Evolutionary conservation across 78 protist genomes (phyloP).

Genomic region (Chrysochromulina parva): DNA sequence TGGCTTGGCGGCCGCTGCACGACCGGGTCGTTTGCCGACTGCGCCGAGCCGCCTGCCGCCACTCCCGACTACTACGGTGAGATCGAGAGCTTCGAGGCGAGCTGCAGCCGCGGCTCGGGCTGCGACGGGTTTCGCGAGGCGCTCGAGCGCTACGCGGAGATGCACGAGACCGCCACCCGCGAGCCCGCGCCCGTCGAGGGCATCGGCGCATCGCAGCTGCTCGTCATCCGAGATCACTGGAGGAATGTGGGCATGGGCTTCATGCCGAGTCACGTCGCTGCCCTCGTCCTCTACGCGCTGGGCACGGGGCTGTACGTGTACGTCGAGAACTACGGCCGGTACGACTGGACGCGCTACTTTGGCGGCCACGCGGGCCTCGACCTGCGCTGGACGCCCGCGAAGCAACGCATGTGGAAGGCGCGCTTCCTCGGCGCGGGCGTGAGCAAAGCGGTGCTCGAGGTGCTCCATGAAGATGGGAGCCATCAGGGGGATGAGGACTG

Average conservation of each 20-base stretch:
- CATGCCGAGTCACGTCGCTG: not conserved
- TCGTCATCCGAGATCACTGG: slow-evolving; percentile 1
- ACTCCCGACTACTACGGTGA: too few relatives aligned
- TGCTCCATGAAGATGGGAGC: not conserved
- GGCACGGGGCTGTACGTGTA: not conserved
- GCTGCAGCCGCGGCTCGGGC: too few relatives aligned
- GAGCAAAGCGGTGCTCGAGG: not conserved
- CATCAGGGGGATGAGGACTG: not conserved
- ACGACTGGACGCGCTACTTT: not conserved
- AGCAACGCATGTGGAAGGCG: too few relatives aligned
- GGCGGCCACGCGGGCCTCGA: not conserved
- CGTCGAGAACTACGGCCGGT: slow-evolving; percentile 13
- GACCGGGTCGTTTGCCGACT: too few relatives aligned
- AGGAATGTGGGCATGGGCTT: not conserved
- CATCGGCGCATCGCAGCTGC: not conserved
- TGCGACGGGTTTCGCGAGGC: too few relatives aligned
- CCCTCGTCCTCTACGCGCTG: not conserved
- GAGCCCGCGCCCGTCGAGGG: not conserved
- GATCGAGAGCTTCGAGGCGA: too few relatives aligned
- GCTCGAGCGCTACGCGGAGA: too few relatives aligned
- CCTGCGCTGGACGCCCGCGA: not conserved
- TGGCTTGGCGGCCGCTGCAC: too few relatives aligned
- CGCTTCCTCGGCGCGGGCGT: not conserved
- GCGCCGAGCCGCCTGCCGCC: too few relatives aligned
- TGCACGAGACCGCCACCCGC: too few relatives aligned